A percentile compares a stretch with the other conserved stretches of the same genome.
Evolutionary conservation across 2,329 filamentous ascomycete genomes (phyloP).

Genomic region (Pseudogymnoascus sp.): DNA sequence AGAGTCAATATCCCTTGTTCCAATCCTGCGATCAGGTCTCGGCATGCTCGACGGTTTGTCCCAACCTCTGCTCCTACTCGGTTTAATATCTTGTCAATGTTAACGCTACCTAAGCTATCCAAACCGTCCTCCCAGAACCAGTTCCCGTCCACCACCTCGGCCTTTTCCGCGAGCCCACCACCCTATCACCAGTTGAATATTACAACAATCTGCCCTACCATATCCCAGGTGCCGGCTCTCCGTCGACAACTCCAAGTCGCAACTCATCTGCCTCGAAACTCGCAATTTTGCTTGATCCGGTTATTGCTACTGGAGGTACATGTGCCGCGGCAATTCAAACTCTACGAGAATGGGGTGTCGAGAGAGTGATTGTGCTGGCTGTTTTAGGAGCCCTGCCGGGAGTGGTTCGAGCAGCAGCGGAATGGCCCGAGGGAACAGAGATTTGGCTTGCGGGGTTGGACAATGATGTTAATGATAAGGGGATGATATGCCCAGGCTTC

Average conservation of each 20-base stretch:
- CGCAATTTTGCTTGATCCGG: slow-evolving; percentile 80
- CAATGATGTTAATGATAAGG: slow-evolving; percentile 59
- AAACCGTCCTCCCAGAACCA: slow-evolving; percentile 69
- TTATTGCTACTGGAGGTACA: slow-evolving; percentile 90
- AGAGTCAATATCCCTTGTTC: slow-evolving; percentile 72
- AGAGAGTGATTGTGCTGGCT: slow-evolving; percentile 65
- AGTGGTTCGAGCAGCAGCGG: slow-evolving; percentile 59
- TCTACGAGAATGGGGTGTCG: slow-evolving; percentile 84
- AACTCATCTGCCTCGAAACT: slow-evolving; percentile 43
- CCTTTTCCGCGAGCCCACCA: slow-evolving; percentile 83
- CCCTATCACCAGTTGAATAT: slow-evolving; percentile 86
- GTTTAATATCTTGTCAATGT: neutral
- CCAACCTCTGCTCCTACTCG: neutral
- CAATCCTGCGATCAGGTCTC: slow-evolving; percentile 85
- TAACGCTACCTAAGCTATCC: slow-evolving; percentile 49
- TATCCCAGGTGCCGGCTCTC: slow-evolving; percentile 34
- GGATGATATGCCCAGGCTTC: slow-evolving; percentile 85
- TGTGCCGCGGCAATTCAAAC: slow-evolving; percentile 84
- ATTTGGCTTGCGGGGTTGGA: slow-evolving; percentile 82
- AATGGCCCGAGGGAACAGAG: slow-evolving; percentile 70
- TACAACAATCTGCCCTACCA: slow-evolving; percentile 94
- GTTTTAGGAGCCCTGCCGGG: slow-evolving; percentile 67
- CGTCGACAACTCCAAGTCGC: slow-evolving; percentile 32
- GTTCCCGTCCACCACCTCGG: slow-evolving; percentile 89
- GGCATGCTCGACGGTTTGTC: slow-evolving; percentile 75